These are phyloP conservation scores for Aspergillus sp. DNA, from an alignment of 2,329 filamentous ascomycete species.

Conservation along the genomic window DNA sequence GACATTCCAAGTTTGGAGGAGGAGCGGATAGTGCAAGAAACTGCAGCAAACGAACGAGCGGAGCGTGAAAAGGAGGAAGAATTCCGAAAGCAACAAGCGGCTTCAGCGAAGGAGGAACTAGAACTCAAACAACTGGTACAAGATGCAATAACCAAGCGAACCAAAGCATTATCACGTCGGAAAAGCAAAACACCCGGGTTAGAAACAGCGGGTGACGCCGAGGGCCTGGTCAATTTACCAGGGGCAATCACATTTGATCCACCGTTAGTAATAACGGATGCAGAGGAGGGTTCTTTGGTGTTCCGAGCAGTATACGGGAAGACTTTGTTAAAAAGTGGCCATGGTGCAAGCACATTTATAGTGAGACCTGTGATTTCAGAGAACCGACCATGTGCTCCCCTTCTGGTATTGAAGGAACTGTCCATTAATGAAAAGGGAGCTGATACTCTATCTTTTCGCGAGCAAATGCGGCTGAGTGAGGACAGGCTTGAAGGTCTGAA, in stretches of 20 bases:
- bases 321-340: constrained; percentile 63
- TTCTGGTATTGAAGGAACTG: constrained; percentile 73
- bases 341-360: constrained; percentile 63
- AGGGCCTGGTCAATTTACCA: constrained; percentile 34
- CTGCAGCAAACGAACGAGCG: constrained; percentile 59
- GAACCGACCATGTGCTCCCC: constrained; percentile 55
- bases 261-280: constrained; percentile 58
- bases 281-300: constrained; percentile 60
- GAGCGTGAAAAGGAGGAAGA: constrained; percentile 53
- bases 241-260: constrained; percentile 44
- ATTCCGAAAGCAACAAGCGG: constrained; percentile 41
- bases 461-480: constrained; percentile 74
- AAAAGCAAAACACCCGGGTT: constrained; percentile 38
- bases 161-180: constrained; percentile 38
- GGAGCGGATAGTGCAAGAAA: constrained; percentile 81
- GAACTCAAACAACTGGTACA: constrained; percentile 39
- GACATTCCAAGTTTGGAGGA: constrained; percentile 84
- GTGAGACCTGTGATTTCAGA: constrained; percentile 67
- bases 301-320: constrained; percentile 73
- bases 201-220: constrained; percentile 28
- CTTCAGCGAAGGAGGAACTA: constrained; percentile 41
- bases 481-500: constrained; percentile 73
- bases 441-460: constrained; percentile 66
- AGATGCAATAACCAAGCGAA: constrained; percentile 41
- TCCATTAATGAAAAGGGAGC: constrained; percentile 58